A percentile compares a stretch with the other conserved stretches of the same genome.
These are phyloP conservation scores for Alternaria metachromatica DNA, from an alignment of 2,329 filamentous ascomycete species.

Conservation along the genomic window DNA sequence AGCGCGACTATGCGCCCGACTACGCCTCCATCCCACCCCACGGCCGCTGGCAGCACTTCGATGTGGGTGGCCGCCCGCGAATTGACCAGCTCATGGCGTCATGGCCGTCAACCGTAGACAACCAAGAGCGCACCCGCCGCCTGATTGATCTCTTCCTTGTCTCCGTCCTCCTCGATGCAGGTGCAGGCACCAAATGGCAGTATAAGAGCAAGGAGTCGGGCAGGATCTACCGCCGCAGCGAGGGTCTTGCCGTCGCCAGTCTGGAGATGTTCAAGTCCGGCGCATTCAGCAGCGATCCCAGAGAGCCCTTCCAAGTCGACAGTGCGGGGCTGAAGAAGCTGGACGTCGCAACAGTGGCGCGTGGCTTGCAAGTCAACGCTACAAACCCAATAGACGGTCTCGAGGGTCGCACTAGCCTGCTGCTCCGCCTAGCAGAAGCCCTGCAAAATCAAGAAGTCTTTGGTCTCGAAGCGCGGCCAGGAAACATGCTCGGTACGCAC, in stretches of 20 bases:
- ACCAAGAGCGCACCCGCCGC: conserved; percentile 74
- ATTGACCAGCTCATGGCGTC: conserved; percentile 73
- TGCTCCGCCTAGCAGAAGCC: conserved; percentile 77
- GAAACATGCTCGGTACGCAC: conserved; percentile 84
- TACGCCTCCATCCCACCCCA: conserved; percentile 82
- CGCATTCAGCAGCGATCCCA: conserved; percentile 81
- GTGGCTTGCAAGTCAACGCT: conserved; percentile 82
- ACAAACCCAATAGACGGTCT: conserved; percentile 84
- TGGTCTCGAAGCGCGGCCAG: conserved; percentile 81
- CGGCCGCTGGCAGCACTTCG: conserved; percentile 80
- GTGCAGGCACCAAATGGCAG: conserved; percentile 87
- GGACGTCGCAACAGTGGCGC: conserved; percentile 75
- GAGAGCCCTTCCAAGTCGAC: conserved; percentile 89
- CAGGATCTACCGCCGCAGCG: conserved; percentile 80
- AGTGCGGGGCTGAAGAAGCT: conserved; percentile 77
- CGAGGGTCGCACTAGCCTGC: conserved; percentile 80
- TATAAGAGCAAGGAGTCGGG: conserved; percentile 93
- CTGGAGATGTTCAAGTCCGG: conserved; percentile 95
- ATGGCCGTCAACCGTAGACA: conserved; percentile 73
- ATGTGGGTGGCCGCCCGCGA: conserved; percentile 77
- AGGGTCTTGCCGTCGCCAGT: conserved; percentile 80
- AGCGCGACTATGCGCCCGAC: conserved; percentile 74
- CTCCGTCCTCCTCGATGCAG: conserved; percentile 84
- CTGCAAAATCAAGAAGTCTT: conserved; percentile 84
- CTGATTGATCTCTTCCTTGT: conserved; percentile 80